These are phyloP conservation scores for Collybia sordida DNA, from an alignment of 768 basidiomycete species.

Conservation along the genomic window DNA sequence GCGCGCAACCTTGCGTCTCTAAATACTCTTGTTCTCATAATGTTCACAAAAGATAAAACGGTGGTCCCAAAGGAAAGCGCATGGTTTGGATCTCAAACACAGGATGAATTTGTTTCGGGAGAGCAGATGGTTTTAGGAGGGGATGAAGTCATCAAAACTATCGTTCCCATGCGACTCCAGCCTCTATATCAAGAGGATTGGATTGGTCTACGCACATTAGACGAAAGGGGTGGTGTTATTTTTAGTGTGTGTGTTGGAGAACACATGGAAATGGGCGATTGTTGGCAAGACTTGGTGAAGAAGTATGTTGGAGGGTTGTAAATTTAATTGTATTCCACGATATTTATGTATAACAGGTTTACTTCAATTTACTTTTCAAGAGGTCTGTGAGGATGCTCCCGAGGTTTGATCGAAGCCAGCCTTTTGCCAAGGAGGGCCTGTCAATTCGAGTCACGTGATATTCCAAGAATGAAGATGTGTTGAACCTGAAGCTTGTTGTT, in stretches of 20 bases:
- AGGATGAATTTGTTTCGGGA: slow-evolving; percentile 27
- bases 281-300: slow-evolving; percentile 56
- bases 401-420: too few relatives aligned
- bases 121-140: slow-evolving; percentile 6
- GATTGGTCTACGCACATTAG: slow-evolving; percentile 74
- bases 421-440: too few relatives aligned
- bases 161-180: slow-evolving; percentile 73
- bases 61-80: slow-evolving; percentile 83
- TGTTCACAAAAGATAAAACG: slow-evolving; percentile 73
- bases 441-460: background rate
- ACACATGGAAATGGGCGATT: slow-evolving; percentile 72
- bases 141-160: slow-evolving; percentile 14
- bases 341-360: too few relatives aligned
- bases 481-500: background rate
- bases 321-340: background rate
- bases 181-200: slow-evolving; percentile 76
- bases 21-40: slow-evolving; percentile 66
- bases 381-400: too few relatives aligned
- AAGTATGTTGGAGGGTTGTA: slow-evolving; percentile 35
- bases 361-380: too few relatives aligned
- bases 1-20: slow-evolving; percentile 58
- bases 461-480: background rate
- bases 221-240: slow-evolving; percentile 60
- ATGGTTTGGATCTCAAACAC: slow-evolving; percentile 80
- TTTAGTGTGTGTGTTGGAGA: slow-evolving; percentile 66